Evolutionary conservation across 192 early-diverging fungal genomes (phyloP).

Genomic region (Gryganskiella cystojenkinii): DNA sequence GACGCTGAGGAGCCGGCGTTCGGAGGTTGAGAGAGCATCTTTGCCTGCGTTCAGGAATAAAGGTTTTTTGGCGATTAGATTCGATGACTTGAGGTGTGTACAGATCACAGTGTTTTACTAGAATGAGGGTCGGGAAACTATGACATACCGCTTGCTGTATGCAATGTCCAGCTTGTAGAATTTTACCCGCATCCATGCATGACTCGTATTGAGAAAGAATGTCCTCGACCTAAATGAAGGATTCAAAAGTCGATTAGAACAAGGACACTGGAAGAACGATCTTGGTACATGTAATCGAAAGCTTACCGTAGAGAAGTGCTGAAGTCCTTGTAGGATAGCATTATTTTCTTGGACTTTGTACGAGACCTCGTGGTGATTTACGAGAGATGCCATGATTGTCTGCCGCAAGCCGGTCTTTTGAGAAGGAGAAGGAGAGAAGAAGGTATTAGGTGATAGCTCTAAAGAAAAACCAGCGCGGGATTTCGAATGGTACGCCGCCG

Average conservation of each 20-base stretch:
- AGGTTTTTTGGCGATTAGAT: too few species aligned
- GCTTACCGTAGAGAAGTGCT: slow-evolving; percentile 38
- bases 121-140: background rate
- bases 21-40: slow-evolving; percentile 29
- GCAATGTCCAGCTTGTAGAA: slow-evolving; percentile 46
- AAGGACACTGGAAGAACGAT: too few species aligned
- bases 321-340: slow-evolving; percentile 26
- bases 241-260: too few species aligned
- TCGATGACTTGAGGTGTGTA: too few species aligned
- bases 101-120: background rate
- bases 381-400: slow-evolving; percentile 33
- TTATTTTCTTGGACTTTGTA: slow-evolving; percentile 45
- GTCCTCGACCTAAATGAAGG: slow-evolving; percentile 25
- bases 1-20: slow-evolving; percentile 35
- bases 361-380: slow-evolving; percentile 36
- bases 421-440: background rate
- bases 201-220: slow-evolving; percentile 29
- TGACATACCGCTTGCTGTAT: slow-evolving; percentile 44
- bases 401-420: slow-evolving; percentile 33
- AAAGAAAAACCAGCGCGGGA: too few species aligned
- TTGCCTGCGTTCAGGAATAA: slow-evolving; percentile 11
- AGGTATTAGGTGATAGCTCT: background rate
- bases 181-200: slow-evolving; percentile 39
- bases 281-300: too few species aligned
- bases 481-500: background rate